Base-by-base conservation (phyloP, 208 protist species). In the Trypanosoma lewisi region DNA sequence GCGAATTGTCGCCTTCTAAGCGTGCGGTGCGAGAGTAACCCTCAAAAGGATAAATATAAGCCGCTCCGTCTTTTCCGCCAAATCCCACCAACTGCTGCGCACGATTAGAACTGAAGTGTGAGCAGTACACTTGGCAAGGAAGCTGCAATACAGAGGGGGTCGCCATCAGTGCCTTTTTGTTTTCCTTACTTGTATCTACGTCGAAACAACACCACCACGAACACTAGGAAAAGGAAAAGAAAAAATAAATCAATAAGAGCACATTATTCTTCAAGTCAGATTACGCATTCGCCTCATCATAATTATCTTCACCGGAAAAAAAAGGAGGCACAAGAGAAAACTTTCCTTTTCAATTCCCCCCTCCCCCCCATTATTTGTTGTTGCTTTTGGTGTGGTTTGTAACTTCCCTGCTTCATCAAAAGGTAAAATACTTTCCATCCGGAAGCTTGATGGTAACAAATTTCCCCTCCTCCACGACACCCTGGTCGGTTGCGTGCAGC, bases 31-130 rank as follows among this genome's bases (percentile, higher is more conserved):
- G 72, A 1, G 75, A 63, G 54, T 80, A 84, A 31, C 63, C 81
- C 19, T 64, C 66, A 49, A 93, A 93, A 17, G 81, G 83, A 58
- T 85, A 86, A 1, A 93, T 65, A 52, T 90, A 73, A 12, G 87
- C 74, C 0, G 60, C 63, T 11, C 77, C 69, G 48, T 93, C 87
- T 9, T 75, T 79, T 5, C 87, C 78, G 14, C 83, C 87, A 49
- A 87, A 80, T 27, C 73, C 87, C 8, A 93, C 79, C 2, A 90
- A 68, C 33, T 83, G 81, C 36, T 73, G 59, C n/a, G 83, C 68
- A 27, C 81, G 72, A 56, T 77, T 71, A 14, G 82, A 62, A 36
- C 87, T 76, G 30, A 93, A 75, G 28, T 75, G 67, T 19, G 81
- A 77, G 44, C 47, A 85, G 33, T 88, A 63, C 34, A 78, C 78